Base-by-base conservation (phyloP, 108 stramenopile species). In the Aureococcus anophagefferens region DNA sequence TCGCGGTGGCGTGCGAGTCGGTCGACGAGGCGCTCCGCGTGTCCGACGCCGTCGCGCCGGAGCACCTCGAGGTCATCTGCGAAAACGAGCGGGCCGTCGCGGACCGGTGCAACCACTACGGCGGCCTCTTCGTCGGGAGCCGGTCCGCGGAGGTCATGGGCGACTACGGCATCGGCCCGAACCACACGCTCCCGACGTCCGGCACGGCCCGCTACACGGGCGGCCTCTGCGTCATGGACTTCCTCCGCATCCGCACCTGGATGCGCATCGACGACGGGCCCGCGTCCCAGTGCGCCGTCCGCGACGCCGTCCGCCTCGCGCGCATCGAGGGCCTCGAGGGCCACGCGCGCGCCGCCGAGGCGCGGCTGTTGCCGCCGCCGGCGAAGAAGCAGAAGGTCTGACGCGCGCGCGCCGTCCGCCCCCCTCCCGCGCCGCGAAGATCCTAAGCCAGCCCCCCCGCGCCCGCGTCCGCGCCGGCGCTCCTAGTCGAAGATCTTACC, bases 151-250 rank as follows among this genome's bases (percentile, higher is more conserved):
- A 98, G 84, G 98, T 98, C 13, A 74, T 98, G 59, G 98, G 98
- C 63, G 98, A 99, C 81, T 98, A 99, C 74, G 98, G 96, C 33
- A 96, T 95, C 16, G 98, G 98, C 34, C 98, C 98, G 13, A 99
- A 99, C 85, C 98, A 99, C 80, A 97, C 97, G 15, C 79, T 99
- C 40, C 98, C 98, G 46, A 99, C 98, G 0, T 93, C 95, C 34
- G 96, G 96, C 67, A 96, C 98, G 5, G 95, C 93, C 9, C 79
- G 90, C 35, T 97, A 97, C 84, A 99, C 98, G 1, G 98, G 98
- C 15, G 98, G 98, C 36, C 79, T 99, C 40, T 85, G 81, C 32
- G 96, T 99, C 0, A 94, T 96, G 73, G 95, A 93, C 74, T 99
- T 99, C 86, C 83, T 99, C 73, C 77, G 96, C 64, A 90, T 99